These are phyloP conservation scores for Uromyces viciae-fabae DNA, from an alignment of 1,284 basidiomycete genomes.

Conservation along the genomic window DNA sequence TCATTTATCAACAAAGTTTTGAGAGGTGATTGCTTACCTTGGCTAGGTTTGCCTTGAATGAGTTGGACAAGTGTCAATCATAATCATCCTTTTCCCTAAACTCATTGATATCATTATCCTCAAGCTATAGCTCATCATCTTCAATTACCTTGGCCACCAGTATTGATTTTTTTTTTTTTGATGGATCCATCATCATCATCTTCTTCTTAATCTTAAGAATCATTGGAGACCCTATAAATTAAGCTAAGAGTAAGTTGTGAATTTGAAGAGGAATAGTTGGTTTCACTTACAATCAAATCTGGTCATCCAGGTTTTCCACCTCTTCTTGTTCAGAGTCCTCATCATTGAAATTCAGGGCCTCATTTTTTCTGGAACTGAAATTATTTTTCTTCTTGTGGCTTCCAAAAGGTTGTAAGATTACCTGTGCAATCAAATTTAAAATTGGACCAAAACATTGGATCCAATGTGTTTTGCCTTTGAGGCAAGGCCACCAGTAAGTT, in stretches of 20 bases:
- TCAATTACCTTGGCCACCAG: neutral
- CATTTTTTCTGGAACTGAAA: neutral
- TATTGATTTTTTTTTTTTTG: neutral
- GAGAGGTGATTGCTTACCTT: neutral
- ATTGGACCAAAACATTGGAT: neutral
- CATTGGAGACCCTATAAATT: neutral
- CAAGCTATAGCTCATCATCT: neutral
- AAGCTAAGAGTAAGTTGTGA: too few species aligned
- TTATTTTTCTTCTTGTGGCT: neutral
- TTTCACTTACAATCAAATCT: neutral
- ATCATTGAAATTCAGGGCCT: neutral
- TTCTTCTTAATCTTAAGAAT: neutral
- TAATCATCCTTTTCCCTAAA: neutral
- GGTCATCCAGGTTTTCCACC: neutral
- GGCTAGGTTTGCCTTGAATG: neutral
- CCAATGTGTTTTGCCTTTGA: constrained; percentile 3
- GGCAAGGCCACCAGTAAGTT: neutral
- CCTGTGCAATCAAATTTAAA: neutral
- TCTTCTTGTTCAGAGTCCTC: neutral
- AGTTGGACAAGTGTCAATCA: neutral
- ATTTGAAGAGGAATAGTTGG: neutral
- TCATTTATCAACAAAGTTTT: neutral
- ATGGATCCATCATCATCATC: neutral
- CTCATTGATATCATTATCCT: neutral
- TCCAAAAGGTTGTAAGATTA: neutral